Conservation (phyloP, 2,329 filamentous ascomycete genomes). For the Cadophora malorum region DNA sequence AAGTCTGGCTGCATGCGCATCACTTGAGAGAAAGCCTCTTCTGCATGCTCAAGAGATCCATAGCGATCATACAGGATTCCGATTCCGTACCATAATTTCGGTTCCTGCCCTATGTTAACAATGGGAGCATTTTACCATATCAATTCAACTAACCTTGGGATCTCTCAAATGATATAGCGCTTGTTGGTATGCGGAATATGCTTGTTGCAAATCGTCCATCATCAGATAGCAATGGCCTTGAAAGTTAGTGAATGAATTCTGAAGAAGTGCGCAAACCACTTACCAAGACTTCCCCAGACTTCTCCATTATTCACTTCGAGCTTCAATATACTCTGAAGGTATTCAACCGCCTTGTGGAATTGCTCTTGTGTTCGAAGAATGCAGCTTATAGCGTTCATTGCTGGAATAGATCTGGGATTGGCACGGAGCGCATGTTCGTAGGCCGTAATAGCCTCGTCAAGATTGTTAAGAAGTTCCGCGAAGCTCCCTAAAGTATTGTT, state of each 20-base stretch:
- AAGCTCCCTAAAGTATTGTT: conserved; percentile 68
- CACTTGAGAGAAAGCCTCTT: conserved; percentile 97
- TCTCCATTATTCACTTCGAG: conserved; percentile 90
- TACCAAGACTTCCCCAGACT: conserved; percentile 94
- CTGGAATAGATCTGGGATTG: conserved; percentile 86
- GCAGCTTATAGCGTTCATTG: conserved; percentile 93
- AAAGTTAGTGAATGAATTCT: conserved; percentile 32
- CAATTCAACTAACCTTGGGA: conserved; percentile 71
- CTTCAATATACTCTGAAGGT: conserved; percentile 88
- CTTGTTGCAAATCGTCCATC: conserved; percentile 98
- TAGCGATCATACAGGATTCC: conserved; percentile 97
- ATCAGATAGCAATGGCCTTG: conserved; percentile 96
- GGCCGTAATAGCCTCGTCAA: conserved; percentile 86
- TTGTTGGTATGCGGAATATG: conserved; percentile 95
- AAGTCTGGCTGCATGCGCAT: conserved; percentile 99
- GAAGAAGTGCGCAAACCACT: conserved; percentile 41
- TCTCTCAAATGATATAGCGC: conserved; percentile 91
- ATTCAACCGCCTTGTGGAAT: conserved; percentile 93
- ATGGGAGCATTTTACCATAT: neutral
- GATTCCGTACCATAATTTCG: conserved; percentile 98
- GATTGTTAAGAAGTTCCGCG: conserved; percentile 84
- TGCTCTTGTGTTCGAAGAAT: conserved; percentile 92
- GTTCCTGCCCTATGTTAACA: conserved; percentile 66
- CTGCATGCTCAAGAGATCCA: conserved; percentile 93
- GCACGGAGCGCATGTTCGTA: conserved; percentile 90